phyloP scores from a whole-genome alignment of 225 moss, liverwort and hornwort genomes.

The Neckera pumila region DNA sequence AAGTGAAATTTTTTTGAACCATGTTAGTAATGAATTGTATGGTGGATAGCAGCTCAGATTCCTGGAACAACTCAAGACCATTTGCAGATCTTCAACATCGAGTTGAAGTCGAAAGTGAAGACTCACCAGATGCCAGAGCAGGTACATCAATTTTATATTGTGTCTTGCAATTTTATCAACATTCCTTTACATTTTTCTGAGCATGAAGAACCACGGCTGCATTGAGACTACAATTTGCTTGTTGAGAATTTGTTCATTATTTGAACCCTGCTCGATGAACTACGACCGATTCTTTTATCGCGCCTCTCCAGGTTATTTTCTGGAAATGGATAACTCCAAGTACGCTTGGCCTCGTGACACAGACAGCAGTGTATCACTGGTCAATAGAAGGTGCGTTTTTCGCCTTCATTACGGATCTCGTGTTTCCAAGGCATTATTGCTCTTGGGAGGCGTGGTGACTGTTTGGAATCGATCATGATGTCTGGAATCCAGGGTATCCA shows the following conservation, averaged over 20 bases:
- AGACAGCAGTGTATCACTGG: conserved; percentile 79
- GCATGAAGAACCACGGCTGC: not conserved
- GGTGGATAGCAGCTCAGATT: conserved; percentile 55
- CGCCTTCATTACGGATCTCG: not conserved
- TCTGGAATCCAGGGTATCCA: not conserved
- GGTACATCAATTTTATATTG: conserved; percentile 1
- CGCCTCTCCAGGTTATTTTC: conserved; percentile 56
- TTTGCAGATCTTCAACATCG: conserved; percentile 93
- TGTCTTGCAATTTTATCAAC: not conserved
- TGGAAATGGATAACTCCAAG: conserved; percentile 91
- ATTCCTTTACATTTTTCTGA: not conserved
- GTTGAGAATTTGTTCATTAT: not conserved
- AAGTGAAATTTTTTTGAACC: not conserved
- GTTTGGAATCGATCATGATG: not conserved
- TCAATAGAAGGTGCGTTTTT: conserved; percentile 66
- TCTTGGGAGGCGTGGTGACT: not conserved
- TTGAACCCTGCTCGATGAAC: not conserved
- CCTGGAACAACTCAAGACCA: conserved; percentile 89
- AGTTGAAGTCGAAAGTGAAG: conserved; percentile 88
- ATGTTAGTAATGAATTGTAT: not conserved
- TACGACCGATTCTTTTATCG: not conserved
- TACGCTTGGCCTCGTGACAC: conserved; percentile 85
- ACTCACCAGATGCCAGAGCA: conserved; percentile 89
- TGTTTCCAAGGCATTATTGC: not conserved
- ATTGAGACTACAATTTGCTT: not conserved